These are phyloP conservation scores for Neonectria magnoliae DNA, from an alignment of 2,329 filamentous ascomycete species.

Conservation along the genomic window DNA sequence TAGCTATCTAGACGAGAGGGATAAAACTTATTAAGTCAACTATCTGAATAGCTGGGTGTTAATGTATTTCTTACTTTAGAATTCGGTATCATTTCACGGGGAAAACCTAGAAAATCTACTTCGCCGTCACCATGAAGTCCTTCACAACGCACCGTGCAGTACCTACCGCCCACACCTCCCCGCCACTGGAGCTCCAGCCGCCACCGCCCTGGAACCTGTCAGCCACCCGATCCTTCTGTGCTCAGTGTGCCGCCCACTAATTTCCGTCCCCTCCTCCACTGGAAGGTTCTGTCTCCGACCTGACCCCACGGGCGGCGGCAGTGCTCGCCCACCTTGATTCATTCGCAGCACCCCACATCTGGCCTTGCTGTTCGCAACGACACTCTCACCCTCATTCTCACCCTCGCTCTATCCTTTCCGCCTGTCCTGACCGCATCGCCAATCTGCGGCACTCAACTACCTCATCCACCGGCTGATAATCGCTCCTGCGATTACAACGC, in stretches of 20 bases:
- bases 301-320: not conserved
- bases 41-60: too few species aligned
- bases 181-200: not conserved
- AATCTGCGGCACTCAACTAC: not conserved
- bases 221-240: not conserved
- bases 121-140: not conserved
- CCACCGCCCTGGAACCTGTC: not conserved
- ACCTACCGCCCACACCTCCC: not conserved
- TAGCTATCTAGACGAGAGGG: not conserved
- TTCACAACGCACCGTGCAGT: not conserved
- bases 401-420: not conserved
- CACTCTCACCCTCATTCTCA: not conserved
- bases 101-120: not conserved
- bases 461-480: not conserved
- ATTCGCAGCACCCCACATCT: slow-evolving; percentile 19
- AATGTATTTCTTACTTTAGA: too few species aligned
- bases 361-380: slow-evolving; percentile 19
- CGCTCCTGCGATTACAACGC: not conserved
- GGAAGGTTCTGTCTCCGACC: slow-evolving; percentile 15
- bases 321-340: not conserved
- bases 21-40: too few species aligned
- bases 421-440: slow-evolving; percentile 1
- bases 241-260: slow-evolving; percentile 15
- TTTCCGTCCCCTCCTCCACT: slow-evolving; percentile 2
- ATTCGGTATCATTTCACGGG: not conserved